phyloP scores from a whole-genome alignment of 805 yeast species.

The Naumovozyma castellii region DNA sequence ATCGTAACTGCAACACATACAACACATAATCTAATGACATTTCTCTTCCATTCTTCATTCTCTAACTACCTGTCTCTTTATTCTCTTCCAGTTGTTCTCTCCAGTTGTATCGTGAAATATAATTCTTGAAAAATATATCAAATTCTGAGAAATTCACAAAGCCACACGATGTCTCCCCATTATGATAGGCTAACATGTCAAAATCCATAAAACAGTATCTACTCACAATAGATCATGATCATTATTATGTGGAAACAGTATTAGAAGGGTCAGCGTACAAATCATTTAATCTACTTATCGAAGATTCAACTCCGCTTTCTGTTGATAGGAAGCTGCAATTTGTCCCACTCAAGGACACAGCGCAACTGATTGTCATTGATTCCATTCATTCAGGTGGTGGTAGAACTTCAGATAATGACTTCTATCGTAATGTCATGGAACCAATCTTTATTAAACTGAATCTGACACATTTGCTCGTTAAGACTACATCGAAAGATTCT shows the following conservation, averaged over 20 bases:
- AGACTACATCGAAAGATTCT: conserved; percentile 34
- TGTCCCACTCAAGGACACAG: neutral
- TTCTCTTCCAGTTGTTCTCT: no score
- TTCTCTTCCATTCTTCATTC: neutral
- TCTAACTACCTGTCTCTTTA: no score
- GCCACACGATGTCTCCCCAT: no score
- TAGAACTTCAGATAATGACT: conserved; percentile 26
- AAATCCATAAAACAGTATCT: neutral
- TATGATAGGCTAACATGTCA: no score
- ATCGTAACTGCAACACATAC: no score
- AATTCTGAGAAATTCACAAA: no score
- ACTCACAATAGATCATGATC: neutral
- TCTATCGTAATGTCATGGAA: conserved; percentile 35
- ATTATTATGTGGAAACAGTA: neutral
- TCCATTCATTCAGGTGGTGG: conserved; percentile 33
- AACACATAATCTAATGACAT: neutral
- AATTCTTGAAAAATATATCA: no score
- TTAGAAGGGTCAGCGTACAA: neutral
- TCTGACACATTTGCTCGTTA: conserved; percentile 33
- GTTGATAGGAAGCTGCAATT: no score
- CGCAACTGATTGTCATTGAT: conserved; percentile 28
- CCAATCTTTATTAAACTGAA: conserved; percentile 39
- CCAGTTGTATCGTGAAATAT: no score
- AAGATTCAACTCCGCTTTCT: no score
- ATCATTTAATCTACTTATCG: neutral